A percentile compares a stretch with the other conserved stretches of the same genome.
Conservation (phyloP, 768 basidiomycete species). For the Tremella fuciformis region DNA sequence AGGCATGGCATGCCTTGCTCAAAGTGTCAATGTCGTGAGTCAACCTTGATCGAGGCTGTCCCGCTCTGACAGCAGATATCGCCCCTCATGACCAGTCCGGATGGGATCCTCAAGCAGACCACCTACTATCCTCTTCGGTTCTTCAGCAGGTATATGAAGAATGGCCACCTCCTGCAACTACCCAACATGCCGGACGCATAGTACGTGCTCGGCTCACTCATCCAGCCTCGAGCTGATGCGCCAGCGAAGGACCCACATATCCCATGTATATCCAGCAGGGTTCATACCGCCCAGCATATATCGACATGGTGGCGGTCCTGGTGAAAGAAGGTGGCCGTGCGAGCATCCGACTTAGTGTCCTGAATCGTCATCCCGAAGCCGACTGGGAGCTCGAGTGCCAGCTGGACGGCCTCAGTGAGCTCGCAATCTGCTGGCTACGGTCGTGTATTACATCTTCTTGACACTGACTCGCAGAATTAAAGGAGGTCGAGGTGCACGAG, state of each 20-base stretch:
- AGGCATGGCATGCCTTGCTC: constrained; percentile 64
- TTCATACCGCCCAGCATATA: constrained; percentile 53
- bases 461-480: constrained; percentile 46
- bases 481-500: constrained; percentile 56
- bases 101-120: constrained; percentile 56
- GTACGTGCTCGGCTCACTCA: constrained; percentile 18
- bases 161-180: constrained; percentile 35
- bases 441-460: background rate
- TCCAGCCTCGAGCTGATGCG: background rate
- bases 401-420: constrained; percentile 37
- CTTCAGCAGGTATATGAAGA: constrained; percentile 61
- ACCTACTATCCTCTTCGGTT: constrained; percentile 58
- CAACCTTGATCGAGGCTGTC: background rate
- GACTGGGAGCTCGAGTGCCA: constrained; percentile 48
- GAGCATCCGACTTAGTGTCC: constrained; percentile 58
- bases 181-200: constrained; percentile 30
- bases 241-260: constrained; percentile 55
- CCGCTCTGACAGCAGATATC: constrained; percentile 50
- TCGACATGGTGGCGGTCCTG: constrained; percentile 58
- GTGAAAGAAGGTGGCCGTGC: constrained; percentile 47
- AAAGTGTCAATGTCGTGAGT: constrained; percentile 55
- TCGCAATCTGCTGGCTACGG: background rate
- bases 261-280: constrained; percentile 59
- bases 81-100: constrained; percentile 55
- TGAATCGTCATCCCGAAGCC: constrained; percentile 57